phyloP scores from a whole-genome alignment of 345 rosid species.

The Balakata baccata region DNA sequence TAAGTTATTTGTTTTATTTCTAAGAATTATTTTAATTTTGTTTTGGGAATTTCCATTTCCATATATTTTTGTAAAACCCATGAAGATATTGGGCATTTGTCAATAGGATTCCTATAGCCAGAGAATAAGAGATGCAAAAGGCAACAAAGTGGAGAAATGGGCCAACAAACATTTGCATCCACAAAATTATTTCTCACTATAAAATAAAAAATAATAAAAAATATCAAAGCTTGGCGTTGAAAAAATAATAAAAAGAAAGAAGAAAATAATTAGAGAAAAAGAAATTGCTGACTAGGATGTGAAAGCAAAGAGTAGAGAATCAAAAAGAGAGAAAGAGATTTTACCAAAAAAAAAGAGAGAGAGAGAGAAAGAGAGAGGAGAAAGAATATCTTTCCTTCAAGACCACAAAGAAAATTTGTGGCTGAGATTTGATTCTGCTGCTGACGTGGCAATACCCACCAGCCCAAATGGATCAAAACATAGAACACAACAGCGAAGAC shows the following conservation, averaged over 20 bases:
- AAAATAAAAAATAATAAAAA: neutral
- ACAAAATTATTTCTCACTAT: slow-evolving; percentile 10
- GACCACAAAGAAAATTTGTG: slow-evolving; percentile 69
- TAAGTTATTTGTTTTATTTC: neutral
- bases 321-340: slow-evolving; percentile 20
- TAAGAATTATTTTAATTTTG: neutral
- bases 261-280: neutral
- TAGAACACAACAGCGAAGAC: slow-evolving; percentile 11
- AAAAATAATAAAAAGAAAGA: neutral
- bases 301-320: slow-evolving; percentile 9
- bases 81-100: no score
- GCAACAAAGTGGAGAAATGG: slow-evolving; percentile 13
- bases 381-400: slow-evolving; percentile 28
- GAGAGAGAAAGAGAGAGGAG: slow-evolving; percentile 13
- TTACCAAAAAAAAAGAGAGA: no score
- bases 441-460: slow-evolving; percentile 52
- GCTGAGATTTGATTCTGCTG: slow-evolving; percentile 49
- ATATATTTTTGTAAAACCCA: no score
- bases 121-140: neutral
- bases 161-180: slow-evolving; percentile 25
- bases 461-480: slow-evolving; percentile 48
- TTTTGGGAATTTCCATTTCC: neutral
- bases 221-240: neutral
- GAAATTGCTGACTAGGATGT: slow-evolving; percentile 33
- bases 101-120: neutral